Evolutionary conservation across 2,329 filamentous ascomycete species (phyloP), one percentile per base, ranked within the genome.

Genomic region (Knufia fluminis): DNA sequence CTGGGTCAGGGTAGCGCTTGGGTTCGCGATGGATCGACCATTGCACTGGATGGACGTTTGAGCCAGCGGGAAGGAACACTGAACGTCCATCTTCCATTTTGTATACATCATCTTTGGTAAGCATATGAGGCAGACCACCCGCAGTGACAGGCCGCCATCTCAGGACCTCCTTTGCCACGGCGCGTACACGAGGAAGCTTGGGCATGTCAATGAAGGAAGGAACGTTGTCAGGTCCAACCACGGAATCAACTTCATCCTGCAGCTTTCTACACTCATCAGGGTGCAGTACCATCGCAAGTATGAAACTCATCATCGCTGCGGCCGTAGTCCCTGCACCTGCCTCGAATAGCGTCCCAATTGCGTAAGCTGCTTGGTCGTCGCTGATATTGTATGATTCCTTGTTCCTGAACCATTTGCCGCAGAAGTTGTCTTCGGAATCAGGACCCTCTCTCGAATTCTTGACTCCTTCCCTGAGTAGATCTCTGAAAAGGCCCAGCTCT

Each of bases 11-110:
- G 57, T 75, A 79, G 32, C 72, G 66, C 2, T 62, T 61, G 7
- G 72, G 70, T 48, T 78, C 75, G 23, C 74, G 72, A 26, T 75
- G 69, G 54, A 78, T 76, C 23, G 74, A 50, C 68, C 66, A 70
- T 50, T 69, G 66, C 4, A 69, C 59, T 0, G 67, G 62, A 7
- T 69, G 59, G 22, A 70, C 62, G 17, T 64, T 61, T 2, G 66
- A 68, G 12, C 72, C 72, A 57, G 73, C 74, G 4, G 67, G 64
- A 31, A 75, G 69, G 58, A 70, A 71, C 50, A 67, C 71, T 31
- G 40, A n/a, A 9, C 40, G 19, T 4, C 71, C 71, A 17, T 65
- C 28, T 26, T 24, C 20, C 20, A 43, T 24, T 19, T 43, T 43
- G 28, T 58, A 56, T 1, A 52, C 42, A 26, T 57, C 55, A 19